A percentile compares a stretch with the other conserved stretches of the same genome.
Evolutionary conservation across 2,329 filamentous ascomycete genomes (phyloP).

Genomic region (Pseudogymnoascus sp.): DNA sequence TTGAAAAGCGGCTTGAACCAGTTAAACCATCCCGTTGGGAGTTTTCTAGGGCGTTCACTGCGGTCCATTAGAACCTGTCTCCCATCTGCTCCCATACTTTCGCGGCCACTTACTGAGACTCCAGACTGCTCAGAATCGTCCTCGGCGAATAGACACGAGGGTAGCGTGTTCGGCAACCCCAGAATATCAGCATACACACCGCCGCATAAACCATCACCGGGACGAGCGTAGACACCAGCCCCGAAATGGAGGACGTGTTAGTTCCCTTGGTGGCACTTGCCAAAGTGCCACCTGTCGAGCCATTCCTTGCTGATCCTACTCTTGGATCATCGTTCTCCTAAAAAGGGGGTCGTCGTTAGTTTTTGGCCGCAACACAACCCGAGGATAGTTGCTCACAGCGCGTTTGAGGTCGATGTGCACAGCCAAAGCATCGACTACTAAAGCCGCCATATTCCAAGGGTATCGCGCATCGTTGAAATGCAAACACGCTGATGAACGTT

Average conservation of each 20-base stretch:
- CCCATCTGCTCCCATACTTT: background rate
- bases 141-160: constrained; percentile 48
- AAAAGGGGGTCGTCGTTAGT: background rate
- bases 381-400: background rate
- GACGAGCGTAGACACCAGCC: constrained; percentile 42
- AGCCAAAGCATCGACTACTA: background rate
- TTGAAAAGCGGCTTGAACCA: constrained; percentile 28
- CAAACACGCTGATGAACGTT: background rate
- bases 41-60: constrained; percentile 25
- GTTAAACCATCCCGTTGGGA: constrained; percentile 29
- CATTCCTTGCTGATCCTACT: constrained; percentile 36
- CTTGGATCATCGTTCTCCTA: constrained; percentile 28
- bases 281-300: constrained; percentile 23
- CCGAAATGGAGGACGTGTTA: constrained; percentile 34
- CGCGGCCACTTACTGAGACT: constrained; percentile 36
- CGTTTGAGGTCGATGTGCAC: background rate
- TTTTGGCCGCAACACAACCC: background rate
- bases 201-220: constrained; percentile 42
- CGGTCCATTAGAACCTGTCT: background rate
- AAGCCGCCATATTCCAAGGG: background rate
- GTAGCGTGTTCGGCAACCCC: constrained; percentile 39
- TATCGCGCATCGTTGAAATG: constrained; percentile 2
- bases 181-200: constrained; percentile 43
- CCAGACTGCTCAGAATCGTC: constrained; percentile 40
- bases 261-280: constrained; percentile 28